Percentiles rank a stretch among this genome's conserved stretches.
These are phyloP conservation scores for Naganishia kalamii DNA, from an alignment of 768 basidiomycete genomes.

Conservation along the genomic window DNA sequence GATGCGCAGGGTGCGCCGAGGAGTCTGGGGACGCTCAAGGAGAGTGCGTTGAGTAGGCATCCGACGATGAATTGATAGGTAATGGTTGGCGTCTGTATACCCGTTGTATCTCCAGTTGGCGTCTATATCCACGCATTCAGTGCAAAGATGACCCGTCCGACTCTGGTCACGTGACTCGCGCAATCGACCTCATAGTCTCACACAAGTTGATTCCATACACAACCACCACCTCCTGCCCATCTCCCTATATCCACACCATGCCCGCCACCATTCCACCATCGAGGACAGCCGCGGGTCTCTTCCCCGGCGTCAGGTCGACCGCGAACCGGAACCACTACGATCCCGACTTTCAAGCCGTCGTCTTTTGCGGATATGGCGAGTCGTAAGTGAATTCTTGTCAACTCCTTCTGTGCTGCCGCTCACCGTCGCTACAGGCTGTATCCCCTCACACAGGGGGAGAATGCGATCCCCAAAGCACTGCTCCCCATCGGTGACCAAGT, in stretches of 20 bases:
- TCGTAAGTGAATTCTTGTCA: conserved; percentile 54
- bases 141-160: too few relatives aligned
- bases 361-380: conserved; percentile 87
- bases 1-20: conserved; percentile 12
- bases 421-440: conserved; percentile 33
- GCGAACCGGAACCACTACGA: conserved; percentile 8
- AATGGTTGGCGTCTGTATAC: too few relatives aligned
- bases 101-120: too few relatives aligned
- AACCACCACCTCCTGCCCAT: background rate
- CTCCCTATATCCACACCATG: background rate
- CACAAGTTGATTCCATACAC: too few relatives aligned
- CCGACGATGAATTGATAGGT: conserved; percentile 2
- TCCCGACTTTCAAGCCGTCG: conserved; percentile 74
- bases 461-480: conserved; percentile 64
- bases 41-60: conserved; percentile 17
- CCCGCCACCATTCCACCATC: background rate
- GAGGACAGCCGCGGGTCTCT: background rate
- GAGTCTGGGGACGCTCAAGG: conserved; percentile 19
- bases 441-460: conserved; percentile 58
- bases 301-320: background rate
- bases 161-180: too few relatives aligned
- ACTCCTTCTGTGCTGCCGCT: conserved; percentile 30
- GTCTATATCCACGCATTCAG: too few relatives aligned
- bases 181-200: too few relatives aligned
- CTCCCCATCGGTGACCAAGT: conserved; percentile 82